phyloP scores from a whole-genome alignment of 2,329 filamentous ascomycete genomes.

The Beauveria scarabaeidicola region DNA sequence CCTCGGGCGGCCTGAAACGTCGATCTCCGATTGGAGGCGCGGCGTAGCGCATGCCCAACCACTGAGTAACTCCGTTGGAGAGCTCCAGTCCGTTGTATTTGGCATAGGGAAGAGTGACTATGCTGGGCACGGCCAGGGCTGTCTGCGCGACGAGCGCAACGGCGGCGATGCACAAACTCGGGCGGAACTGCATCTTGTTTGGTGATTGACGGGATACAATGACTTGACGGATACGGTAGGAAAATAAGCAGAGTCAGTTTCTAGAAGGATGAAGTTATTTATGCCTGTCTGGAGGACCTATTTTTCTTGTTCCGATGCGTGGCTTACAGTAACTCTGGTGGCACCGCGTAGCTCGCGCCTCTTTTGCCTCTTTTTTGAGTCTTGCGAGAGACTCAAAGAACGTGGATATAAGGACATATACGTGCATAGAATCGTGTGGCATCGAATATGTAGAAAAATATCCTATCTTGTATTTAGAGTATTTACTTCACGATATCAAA shows the following conservation, averaged over 20 bases:
- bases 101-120: conserved; percentile 38
- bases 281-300: no score
- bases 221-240: not conserved
- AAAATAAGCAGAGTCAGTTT: not conserved
- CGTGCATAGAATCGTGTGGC: no score
- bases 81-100: conserved; percentile 51
- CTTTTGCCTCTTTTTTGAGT: not conserved
- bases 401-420: not conserved
- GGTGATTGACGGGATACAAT: not conserved
- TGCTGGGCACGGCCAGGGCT: not conserved
- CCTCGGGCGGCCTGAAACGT: conserved; percentile 59
- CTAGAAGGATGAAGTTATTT: no score
- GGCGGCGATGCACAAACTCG: not conserved
- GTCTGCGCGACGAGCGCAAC: not conserved
- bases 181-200: not conserved
- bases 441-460: no score
- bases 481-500: no score
- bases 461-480: no score
- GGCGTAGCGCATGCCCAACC: conserved; percentile 69
- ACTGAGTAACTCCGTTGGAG: conserved; percentile 54
- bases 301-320: not conserved
- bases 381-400: not conserved
- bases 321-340: not conserved
- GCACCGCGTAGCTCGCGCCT: not conserved
- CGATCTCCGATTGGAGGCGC: conserved; percentile 56